Conservation (phyloP, 441 rosid species). For the California macrophylla region DNA sequence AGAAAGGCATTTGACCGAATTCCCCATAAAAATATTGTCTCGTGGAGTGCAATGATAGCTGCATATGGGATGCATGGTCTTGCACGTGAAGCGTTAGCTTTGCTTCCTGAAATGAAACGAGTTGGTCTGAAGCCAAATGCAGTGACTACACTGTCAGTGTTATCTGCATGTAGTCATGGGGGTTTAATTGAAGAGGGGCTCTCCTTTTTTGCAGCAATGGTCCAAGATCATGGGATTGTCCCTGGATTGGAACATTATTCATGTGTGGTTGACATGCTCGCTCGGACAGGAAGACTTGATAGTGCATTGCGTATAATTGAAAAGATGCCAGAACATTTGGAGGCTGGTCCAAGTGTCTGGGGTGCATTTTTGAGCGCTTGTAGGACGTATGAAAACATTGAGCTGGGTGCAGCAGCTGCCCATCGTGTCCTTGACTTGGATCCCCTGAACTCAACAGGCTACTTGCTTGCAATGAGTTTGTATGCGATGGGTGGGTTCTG, state of each 20-base stretch:
- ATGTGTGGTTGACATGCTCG: conserved; percentile 45
- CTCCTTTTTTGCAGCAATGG: conserved; percentile 28
- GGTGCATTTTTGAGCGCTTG: background rate
- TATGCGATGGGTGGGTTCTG: background rate
- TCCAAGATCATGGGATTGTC: conserved; percentile 22
- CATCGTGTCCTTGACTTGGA: background rate
- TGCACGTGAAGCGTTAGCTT: conserved; percentile 37
- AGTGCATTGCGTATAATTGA: background rate
- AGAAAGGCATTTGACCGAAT: conserved; percentile 38
- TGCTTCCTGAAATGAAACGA: conserved; percentile 23
- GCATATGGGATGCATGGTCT: conserved; percentile 45
- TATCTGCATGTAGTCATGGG: background rate
- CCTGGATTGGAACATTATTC: conserved; percentile 43
- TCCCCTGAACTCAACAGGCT: background rate
- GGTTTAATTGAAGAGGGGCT: background rate
- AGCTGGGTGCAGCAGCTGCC: background rate
- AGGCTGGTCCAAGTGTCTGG: background rate
- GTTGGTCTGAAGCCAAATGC: background rate
- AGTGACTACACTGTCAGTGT: background rate
- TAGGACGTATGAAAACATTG: background rate
- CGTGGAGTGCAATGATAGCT: conserved; percentile 54
- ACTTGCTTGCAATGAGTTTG: background rate
- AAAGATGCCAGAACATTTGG: background rate
- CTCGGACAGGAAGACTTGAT: conserved; percentile 14
- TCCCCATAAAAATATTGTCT: conserved; percentile 26